Conservation (phyloP, 2,329 filamentous ascomycete species). For the Chalaropsis ovoidea region DNA sequence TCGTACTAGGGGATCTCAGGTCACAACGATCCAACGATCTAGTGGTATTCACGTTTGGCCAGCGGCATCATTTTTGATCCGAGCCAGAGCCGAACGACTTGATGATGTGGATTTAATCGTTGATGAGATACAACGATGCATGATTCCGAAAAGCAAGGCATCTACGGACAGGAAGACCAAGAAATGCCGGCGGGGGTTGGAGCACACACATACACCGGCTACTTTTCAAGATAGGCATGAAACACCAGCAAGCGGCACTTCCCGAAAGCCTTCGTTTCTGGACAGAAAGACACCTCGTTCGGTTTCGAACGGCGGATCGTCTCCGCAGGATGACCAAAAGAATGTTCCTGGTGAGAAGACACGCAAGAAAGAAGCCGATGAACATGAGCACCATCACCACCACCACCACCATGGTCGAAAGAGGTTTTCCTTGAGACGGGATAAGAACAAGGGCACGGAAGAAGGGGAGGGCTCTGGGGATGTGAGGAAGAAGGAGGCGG, state of each 20-base stretch:
- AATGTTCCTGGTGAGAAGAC: neutral
- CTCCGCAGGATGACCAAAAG: neutral
- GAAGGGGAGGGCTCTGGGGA: slow-evolving; percentile 3
- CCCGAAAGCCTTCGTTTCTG: neutral
- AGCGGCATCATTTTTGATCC: slow-evolving; percentile 53
- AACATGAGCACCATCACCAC: slow-evolving; percentile 3
- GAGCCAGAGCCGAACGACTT: slow-evolving; percentile 40
- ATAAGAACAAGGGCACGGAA: slow-evolving; percentile 12
- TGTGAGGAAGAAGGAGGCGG: neutral
- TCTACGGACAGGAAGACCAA: slow-evolving; percentile 7
- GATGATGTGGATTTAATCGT: slow-evolving; percentile 41
- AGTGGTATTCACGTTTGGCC: slow-evolving; percentile 76
- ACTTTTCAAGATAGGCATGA: slow-evolving; percentile 3
- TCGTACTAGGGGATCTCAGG: slow-evolving; percentile 35
- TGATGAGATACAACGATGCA: slow-evolving; percentile 30
- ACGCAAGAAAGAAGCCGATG: neutral
- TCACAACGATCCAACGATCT: slow-evolving; percentile 50
- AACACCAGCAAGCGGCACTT: neutral
- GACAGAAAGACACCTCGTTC: neutral
- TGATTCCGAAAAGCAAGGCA: slow-evolving; percentile 7
- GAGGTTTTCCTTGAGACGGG: slow-evolving; percentile 21
- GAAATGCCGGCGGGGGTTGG: slow-evolving; percentile 15
- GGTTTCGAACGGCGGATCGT: neutral
- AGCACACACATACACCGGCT: neutral
- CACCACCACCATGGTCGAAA: slow-evolving; percentile 8